phyloP scores from a whole-genome alignment of 2,329 filamentous ascomycete genomes.

The Cylindrodendrum hubeiense region DNA sequence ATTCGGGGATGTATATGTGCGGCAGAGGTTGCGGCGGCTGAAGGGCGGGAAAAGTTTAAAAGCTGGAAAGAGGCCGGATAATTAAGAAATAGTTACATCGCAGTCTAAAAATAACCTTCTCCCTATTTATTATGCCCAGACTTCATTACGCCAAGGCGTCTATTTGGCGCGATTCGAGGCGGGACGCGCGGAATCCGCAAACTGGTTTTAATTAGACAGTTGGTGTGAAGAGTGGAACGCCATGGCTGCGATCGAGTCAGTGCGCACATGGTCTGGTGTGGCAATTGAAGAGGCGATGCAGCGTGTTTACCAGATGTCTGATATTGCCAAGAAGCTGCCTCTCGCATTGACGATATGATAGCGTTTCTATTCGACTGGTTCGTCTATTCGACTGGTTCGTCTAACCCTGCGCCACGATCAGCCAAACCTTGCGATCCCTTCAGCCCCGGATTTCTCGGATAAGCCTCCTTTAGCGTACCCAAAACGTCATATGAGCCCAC shows the following conservation, averaged over 20 bases:
- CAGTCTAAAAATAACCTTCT: background rate
- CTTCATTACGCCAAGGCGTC: background rate
- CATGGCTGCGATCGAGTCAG: background rate
- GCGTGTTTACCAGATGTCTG: no score
- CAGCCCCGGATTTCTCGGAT: background rate
- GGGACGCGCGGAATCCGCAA: background rate
- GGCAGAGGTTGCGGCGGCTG: no score
- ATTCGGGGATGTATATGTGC: no score
- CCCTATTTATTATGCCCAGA: background rate
- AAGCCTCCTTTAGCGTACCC: background rate
- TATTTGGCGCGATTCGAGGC: background rate
- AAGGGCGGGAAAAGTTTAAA: no score
- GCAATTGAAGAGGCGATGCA: no score
- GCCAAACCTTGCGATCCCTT: background rate
- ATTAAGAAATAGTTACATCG: background rate
- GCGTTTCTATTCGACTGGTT: background rate
- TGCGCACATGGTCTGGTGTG: background rate
- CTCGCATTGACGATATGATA: no score
- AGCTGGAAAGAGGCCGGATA: no score
- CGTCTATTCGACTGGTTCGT: background rate
- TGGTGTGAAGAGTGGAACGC: conserved; percentile 15
- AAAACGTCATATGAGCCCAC: background rate
- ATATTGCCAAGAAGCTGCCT: no score
- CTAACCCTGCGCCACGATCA: background rate
- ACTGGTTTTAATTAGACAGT: background rate